Evolutionary conservation across 2,329 filamentous ascomycete genomes (phyloP).

Genomic region (Fusarium sp.): DNA sequence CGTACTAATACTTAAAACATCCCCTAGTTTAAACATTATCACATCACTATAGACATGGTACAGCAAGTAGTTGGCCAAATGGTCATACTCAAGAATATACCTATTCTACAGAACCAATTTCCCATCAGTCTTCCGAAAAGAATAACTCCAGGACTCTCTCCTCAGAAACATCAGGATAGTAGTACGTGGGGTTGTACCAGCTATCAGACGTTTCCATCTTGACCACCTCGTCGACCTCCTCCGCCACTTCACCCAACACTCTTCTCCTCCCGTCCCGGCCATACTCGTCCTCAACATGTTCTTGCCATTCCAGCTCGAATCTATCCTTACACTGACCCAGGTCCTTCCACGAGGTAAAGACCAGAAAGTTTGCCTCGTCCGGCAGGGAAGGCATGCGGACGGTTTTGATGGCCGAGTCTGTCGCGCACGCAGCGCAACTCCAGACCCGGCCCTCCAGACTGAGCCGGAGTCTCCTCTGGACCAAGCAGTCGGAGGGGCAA

Average conservation of each 20-base stretch:
- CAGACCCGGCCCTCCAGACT: not conserved
- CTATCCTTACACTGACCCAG: not conserved
- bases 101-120: too few relatives aligned
- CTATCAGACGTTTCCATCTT: not conserved
- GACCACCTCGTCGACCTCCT: not conserved
- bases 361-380: not conserved
- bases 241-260: not conserved
- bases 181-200: not conserved
- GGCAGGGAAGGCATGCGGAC: not conserved
- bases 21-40: too few relatives aligned
- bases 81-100: too few relatives aligned
- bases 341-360: constrained; percentile 1
- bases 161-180: not conserved
- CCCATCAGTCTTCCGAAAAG: too few relatives aligned
- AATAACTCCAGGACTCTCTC: too few relatives aligned
- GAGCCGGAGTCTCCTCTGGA: not conserved
- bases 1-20: too few relatives aligned
- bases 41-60: too few relatives aligned
- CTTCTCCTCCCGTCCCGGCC: rapidly evolving
- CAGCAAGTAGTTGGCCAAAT: too few relatives aligned
- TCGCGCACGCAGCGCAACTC: not conserved
- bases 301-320: not conserved
- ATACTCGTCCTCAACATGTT: not conserved
- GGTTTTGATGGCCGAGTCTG: not conserved
- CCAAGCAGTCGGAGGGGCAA: not conserved